Percentiles rank a stretch among this genome's conserved stretches.
Evolutionary conservation across 202 grass and related monocot genomes (phyloP).

Genomic region (Carex sylvatica): DNA sequence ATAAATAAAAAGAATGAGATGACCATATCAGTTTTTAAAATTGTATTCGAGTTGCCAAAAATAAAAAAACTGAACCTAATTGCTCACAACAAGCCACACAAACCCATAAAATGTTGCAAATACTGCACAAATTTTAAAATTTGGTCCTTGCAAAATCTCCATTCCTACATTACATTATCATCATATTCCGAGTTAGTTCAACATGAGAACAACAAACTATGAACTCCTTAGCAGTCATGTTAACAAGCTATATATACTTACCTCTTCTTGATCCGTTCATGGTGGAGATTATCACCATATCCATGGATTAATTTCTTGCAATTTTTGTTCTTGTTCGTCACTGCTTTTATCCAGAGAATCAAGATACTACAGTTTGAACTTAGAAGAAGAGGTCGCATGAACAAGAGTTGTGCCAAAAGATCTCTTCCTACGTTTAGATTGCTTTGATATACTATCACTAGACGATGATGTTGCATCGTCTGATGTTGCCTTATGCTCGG

Average conservation of each 20-base stretch:
- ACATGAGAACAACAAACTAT: conserved; percentile 11
- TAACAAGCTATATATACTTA: conserved; percentile 16
- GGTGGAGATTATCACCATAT: neutral
- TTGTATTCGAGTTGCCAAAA: neutral
- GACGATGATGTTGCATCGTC: neutral
- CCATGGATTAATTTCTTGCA: neutral
- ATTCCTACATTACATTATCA: conserved; percentile 15
- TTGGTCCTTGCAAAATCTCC: neutral
- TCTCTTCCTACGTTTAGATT: conserved; percentile 12
- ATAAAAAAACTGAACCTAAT: neutral
- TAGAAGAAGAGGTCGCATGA: neutral
- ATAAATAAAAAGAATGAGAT: neutral
- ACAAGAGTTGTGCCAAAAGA: neutral
- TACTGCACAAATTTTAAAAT: neutral
- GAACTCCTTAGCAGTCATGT: neutral
- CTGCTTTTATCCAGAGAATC: neutral
- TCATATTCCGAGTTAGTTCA: conserved; percentile 18
- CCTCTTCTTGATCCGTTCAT: conserved; percentile 9
- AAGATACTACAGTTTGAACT: neutral
- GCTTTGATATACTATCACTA: neutral
- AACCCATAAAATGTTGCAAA: neutral
- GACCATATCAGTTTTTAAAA: neutral
- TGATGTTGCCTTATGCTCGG: conserved; percentile 6
- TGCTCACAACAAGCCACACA: neutral
- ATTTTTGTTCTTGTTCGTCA: neutral